phyloP scores from a whole-genome alignment of 768 basidiomycete species.

The Psilocybe tampanensis region DNA sequence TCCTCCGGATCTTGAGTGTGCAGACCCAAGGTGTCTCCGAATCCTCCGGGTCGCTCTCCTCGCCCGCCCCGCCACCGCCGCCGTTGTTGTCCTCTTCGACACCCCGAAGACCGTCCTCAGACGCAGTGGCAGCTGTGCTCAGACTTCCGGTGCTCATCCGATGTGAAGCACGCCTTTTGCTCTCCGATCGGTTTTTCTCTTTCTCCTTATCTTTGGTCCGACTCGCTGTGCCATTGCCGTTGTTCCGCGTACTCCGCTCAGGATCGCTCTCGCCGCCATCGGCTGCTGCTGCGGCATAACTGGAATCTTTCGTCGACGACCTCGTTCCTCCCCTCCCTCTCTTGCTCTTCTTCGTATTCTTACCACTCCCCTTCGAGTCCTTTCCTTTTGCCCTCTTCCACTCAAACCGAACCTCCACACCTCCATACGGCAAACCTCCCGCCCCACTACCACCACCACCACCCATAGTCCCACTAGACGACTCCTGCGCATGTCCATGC shows the following conservation, averaged over 20 bases:
- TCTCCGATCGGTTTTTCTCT: slow-evolving; percentile 21
- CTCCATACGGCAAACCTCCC: slow-evolving; percentile 28
- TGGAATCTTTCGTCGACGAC: slow-evolving; percentile 4
- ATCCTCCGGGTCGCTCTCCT: slow-evolving; percentile 94
- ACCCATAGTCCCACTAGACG: too few species aligned
- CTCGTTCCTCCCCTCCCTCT: slow-evolving; percentile 17
- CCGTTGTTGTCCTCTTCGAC: too few species aligned
- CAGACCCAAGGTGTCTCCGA: slow-evolving; percentile 97
- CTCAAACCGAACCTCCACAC: slow-evolving; percentile 77
- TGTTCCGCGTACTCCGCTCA: slow-evolving; percentile 45
- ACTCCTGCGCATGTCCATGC: slow-evolving; percentile 13
- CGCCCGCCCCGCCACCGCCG: slow-evolving; percentile 42
- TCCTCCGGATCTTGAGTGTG: slow-evolving; percentile 65
- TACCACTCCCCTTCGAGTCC: slow-evolving; percentile 25
- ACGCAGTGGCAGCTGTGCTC: slow-evolving; percentile 26
- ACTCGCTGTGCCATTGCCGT: too few species aligned
- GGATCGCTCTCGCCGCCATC: slow-evolving; percentile 20
- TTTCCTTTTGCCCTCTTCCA: slow-evolving; percentile 63
- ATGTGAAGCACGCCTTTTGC: slow-evolving; percentile 13
- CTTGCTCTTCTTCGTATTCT: slow-evolving; percentile 23
- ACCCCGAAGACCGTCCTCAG: slow-evolving; percentile 33
- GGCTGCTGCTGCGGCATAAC: slow-evolving; percentile 7
- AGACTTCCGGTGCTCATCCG: slow-evolving; percentile 40
- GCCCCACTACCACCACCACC: slow-evolving; percentile 11
- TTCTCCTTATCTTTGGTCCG: slow-evolving; percentile 22